Evolutionary conservation across 2,329 filamentous ascomycete species (phyloP), one percentile per base, ranked within the genome.

Genomic region (Didymellaceae sp.): DNA sequence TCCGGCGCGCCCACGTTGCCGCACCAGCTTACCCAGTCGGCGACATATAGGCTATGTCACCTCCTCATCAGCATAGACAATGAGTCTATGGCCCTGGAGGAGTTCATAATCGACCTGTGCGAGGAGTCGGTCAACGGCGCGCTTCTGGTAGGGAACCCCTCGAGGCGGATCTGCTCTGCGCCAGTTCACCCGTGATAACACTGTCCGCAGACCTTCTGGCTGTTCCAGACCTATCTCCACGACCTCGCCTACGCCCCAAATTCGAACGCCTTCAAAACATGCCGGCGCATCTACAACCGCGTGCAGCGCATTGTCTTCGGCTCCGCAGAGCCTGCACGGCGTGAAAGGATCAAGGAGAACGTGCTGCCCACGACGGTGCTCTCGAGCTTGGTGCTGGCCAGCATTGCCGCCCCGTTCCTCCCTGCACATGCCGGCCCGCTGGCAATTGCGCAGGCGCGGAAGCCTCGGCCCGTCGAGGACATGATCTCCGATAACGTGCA

Each of bases 231-330:
- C 4, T 92, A 94, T 69, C 83, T 94, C 22, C 87, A 90, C 78
- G 90, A 94, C 70, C 84, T 94, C 55, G 83, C 88, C 46, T 78
- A 82, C 66, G 89, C 88, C 51, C 90, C 90, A 2, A 87, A 88
- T 69, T 87, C 88, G 54, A 84, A 86, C 63, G 82, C 88, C 40
- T 94, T 94, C 76, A 87, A 89, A 75, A 93, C 88, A 40, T 93
- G 90, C 68, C 84, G 89, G 52, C 81, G 90, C 66, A 86, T 94
- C 61, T 93, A 92, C 77, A 94, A 94, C 75, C 91, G 90, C 74
- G 89, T 94, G 30, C 90, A 94, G 74, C 86, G 90, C 73, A 90
- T 94, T 62, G 89, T 94, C 20, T 94, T 94, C 71, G 90, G 90
- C 16, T 80, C 88, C 18, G 81, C 86, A 25, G 89, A 93, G 65